Conservation (phyloP, 2,329 filamentous ascomycete species). For the Acephala macrosclerotiorum region DNA sequence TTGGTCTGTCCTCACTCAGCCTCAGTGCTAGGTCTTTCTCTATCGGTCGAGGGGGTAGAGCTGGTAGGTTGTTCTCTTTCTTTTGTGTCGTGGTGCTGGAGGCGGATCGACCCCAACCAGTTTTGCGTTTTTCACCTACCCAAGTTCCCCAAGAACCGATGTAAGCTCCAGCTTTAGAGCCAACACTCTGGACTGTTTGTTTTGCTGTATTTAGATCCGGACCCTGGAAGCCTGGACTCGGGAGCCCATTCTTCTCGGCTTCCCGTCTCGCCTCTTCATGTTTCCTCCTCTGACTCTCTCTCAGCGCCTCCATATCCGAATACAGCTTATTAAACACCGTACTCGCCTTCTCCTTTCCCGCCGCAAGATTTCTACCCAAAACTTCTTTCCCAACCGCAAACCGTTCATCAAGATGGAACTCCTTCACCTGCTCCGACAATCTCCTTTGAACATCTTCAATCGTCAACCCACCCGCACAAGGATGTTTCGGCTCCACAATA, state of each 20-base stretch:
- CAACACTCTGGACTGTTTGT: conserved; percentile 56
- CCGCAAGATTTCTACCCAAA: conserved; percentile 87
- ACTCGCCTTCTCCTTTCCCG: conserved; percentile 86
- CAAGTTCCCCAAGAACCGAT: conserved; percentile 74
- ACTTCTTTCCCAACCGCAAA: conserved; percentile 85
- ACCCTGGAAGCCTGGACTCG: conserved; percentile 30
- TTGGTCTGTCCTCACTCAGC: conserved; percentile 35
- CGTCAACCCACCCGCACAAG: conserved; percentile 88
- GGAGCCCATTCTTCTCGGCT: conserved; percentile 35
- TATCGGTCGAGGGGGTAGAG: conserved; percentile 4
- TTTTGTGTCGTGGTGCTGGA: conserved; percentile 19
- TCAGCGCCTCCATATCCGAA: conserved; percentile 84
- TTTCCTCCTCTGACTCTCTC: conserved; percentile 74
- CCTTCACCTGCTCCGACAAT: conserved; percentile 89
- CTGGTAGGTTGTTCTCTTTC: conserved; percentile 18
- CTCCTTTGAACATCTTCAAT: conserved; percentile 95
- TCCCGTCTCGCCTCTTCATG: conserved; percentile 60
- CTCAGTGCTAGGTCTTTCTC: conserved; percentile 29
- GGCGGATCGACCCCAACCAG: conserved; percentile 39
- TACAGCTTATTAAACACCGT: conserved; percentile 89
- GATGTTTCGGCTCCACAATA: conserved; percentile 90
- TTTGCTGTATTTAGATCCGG: conserved; percentile 53
- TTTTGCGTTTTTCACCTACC: conserved; percentile 78
- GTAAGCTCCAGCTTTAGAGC: conserved; percentile 66
- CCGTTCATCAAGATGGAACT: conserved; percentile 91